Conservation (phyloP, 192 early-diverging fungal genomes). For the Coemansia sp. region DNA sequence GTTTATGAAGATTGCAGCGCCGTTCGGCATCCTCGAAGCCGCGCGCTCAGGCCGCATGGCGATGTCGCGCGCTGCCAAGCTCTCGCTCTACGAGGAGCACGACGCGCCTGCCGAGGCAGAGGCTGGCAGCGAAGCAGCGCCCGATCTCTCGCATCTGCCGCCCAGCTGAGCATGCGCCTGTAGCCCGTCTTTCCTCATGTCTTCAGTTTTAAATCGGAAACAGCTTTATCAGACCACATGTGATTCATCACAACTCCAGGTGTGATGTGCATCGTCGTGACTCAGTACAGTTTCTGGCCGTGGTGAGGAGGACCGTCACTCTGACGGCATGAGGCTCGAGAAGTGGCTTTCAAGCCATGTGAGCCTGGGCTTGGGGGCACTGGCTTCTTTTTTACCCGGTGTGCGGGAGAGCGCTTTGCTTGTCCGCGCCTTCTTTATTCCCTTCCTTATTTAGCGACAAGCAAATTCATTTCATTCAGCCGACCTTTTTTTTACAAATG, state of each 20-base stretch:
- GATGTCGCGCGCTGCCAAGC: conserved; percentile 90
- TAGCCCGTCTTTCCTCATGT: not conserved
- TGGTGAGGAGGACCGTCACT: too few species aligned
- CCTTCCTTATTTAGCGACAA: not conserved
- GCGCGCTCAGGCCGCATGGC: conserved; percentile 96
- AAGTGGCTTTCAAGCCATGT: too few species aligned
- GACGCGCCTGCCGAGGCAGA: conserved; percentile 56
- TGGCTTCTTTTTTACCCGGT: too few species aligned
- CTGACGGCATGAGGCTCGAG: too few species aligned
- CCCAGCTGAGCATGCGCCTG: conserved; percentile 77
- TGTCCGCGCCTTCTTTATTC: not conserved
- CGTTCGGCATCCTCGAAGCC: conserved; percentile 95
- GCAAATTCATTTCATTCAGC: not conserved
- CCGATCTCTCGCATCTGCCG: conserved; percentile 93
- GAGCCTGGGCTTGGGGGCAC: too few species aligned
- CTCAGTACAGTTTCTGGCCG: too few species aligned
- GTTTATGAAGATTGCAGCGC: conserved; percentile 92
- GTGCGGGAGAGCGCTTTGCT: too few species aligned
- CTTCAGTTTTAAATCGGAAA: conserved; percentile 1
- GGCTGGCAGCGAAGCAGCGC: conserved; percentile 46
- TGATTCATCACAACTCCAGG: not conserved
- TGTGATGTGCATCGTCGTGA: too few species aligned
- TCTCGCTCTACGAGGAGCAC: conserved; percentile 69
- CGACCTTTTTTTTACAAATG: conserved; percentile 6
- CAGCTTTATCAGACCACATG: too few species aligned